These are phyloP conservation scores for Allium sativum DNA, from an alignment of 106 monocot genomes.

Conservation along the genomic window DNA sequence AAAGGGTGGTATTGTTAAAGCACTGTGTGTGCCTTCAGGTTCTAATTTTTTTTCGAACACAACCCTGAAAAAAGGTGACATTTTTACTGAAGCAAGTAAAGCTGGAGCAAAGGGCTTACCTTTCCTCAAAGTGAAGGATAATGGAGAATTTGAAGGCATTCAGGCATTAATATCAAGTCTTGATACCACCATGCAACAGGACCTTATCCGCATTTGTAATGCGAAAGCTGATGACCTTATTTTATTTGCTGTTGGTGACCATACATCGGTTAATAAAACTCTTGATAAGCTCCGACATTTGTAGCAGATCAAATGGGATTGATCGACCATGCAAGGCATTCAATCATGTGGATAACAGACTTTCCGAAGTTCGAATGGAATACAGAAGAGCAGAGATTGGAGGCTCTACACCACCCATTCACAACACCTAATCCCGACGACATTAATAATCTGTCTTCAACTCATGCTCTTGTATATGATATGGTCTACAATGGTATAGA, in stretches of 20 bases:
- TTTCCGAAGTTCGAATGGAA: conserved; percentile 99
- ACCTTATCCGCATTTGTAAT: conserved; percentile 37
- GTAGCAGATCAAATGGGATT: conserved; percentile 57
- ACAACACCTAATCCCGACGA: conserved; percentile 96
- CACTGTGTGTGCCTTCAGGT: conserved; percentile 72
- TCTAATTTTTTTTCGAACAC: conserved; percentile 81
- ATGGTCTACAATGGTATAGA: conserved; percentile 99
- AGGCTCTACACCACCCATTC: conserved; percentile 96
- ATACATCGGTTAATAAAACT: conserved; percentile 54
- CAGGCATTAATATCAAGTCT: conserved; percentile 65
- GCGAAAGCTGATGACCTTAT: conserved; percentile 78
- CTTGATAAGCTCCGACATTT: conserved; percentile 77
- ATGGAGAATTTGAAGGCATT: conserved; percentile 87
- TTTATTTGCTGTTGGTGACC: conserved; percentile 80
- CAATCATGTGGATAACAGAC: conserved; percentile 91
- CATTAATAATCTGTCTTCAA: conserved; percentile 65
- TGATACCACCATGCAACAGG: conserved; percentile 28
- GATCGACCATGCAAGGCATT: conserved; percentile 66
- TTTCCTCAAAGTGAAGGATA: conserved; percentile 80
- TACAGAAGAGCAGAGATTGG: conserved; percentile 68
- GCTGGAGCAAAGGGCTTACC: conserved; percentile 96
- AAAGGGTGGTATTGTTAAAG: conserved; percentile 74
- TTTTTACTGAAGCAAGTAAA: conserved; percentile 81
- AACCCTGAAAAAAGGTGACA: conserved; percentile 81
- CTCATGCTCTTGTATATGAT: conserved; percentile 95